Evolutionary conservation across 139 green algal species (phyloP), one percentile per base, ranked within the genome.

Genomic region (Chlamydomonas urium): DNA sequence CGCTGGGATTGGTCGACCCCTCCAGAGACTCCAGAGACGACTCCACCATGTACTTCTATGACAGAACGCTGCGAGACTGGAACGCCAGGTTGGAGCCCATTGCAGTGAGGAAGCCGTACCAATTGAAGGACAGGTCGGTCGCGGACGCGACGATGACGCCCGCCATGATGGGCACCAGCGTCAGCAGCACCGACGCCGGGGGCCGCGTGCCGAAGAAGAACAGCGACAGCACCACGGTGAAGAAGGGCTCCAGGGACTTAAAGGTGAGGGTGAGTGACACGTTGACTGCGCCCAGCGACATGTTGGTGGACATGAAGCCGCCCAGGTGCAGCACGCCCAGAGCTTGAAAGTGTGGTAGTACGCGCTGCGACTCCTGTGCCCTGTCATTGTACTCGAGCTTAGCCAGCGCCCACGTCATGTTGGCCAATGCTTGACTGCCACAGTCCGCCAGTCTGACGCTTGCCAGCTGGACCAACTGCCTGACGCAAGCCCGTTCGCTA

Each of bases 71-170:
- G 37, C 95, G 83, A 19, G 81, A 92, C 83, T 83, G 77, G 84
- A 98, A 97, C 63, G 91, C 97, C 24, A 98, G 21, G 85, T 97
- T 98, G 75, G 81, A 91, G 63, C 90, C 93, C 86, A 98, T 93
- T 37, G 94, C 94, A 21, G 84, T 74, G 3, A 89, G 45, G 74
- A 97, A 97, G 66, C 93, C 93, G 56, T 29, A 42, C 92, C 92
- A 97, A 80, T 93, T 94, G 81, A 97, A 96, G 63, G 89, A 38
- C 34, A 86, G 73, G 78, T 93, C 89, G 5, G 85, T 89, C 47
- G 85, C 67, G 2, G 90, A 97, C 1, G 93, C 93, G 31, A 97
- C 60, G 14, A 82, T 90, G 38, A 98, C 93, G 14, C 93, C 93
- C 3, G 82, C 90, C 38, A 98, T 88, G 38, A 98, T 95, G 34